Percentiles rank a stretch among this genome's conserved stretches.
phyloP scores from a whole-genome alignment of 2,329 filamentous ascomycete genomes.

The Saccharata proteae region DNA sequence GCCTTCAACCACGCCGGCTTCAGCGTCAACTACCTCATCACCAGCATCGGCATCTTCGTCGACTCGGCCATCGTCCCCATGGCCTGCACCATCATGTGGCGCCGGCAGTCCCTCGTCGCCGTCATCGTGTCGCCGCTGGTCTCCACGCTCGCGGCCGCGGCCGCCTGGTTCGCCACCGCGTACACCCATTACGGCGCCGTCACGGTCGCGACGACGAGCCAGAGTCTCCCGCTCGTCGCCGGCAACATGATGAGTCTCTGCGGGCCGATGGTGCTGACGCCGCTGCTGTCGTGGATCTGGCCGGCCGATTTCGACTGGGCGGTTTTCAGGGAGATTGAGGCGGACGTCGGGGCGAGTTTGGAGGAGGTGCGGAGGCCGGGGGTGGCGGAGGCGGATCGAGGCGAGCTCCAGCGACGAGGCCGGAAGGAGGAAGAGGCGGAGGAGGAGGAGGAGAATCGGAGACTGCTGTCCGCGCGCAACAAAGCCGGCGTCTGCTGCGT shows the following conservation, averaged over 20 bases:
- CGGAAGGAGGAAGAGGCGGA: background rate
- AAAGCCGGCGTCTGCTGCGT: constrained; percentile 5
- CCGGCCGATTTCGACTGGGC: constrained; percentile 33
- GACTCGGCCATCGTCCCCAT: constrained; percentile 30
- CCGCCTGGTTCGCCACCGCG: constrained; percentile 25
- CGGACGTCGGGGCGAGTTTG: constrained; percentile 5
- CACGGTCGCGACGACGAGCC: constrained; percentile 21
- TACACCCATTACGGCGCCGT: constrained; percentile 21
- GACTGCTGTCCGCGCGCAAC: constrained; percentile 4
- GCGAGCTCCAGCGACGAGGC: background rate
- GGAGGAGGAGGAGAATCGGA: constrained; percentile 1
- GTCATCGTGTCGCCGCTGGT: constrained; percentile 40
- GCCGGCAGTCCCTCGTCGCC: constrained; percentile 31
- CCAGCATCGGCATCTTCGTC: constrained; percentile 30
- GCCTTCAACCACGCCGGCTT: constrained; percentile 10
- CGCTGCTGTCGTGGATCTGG: constrained; percentile 32
- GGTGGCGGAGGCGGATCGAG: background rate
- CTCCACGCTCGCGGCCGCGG: constrained; percentile 38
- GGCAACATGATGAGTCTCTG: constrained; percentile 12
- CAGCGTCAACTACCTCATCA: constrained; percentile 11
- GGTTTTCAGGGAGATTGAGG: constrained; percentile 18
- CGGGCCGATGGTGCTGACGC: constrained; percentile 6
- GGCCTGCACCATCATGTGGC: constrained; percentile 26
- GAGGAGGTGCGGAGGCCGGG: constrained; percentile 1
- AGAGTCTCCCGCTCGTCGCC: constrained; percentile 9